Base-by-base conservation (phyloP, 768 basidiomycete species). In the Pluteus cervinus region DNA sequence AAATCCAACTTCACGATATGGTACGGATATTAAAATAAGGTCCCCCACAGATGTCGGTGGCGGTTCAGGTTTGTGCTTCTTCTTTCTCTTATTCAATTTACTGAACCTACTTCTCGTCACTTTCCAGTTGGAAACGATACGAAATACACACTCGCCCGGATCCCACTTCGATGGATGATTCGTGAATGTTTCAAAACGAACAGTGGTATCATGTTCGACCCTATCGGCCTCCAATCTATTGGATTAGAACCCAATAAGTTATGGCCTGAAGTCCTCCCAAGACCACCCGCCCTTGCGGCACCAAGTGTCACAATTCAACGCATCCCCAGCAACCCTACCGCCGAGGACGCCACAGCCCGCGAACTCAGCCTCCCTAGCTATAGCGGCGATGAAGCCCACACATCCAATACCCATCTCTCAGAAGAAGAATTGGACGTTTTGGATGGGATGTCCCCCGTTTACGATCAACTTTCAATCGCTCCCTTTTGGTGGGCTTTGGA, bases 401-500 rank as follows among this genome's bases (percentile, higher is more conserved):
- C 9, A 8, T 32, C 9, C 30, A 32, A 12, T 18, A 7, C 14
- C 30, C 7, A 7, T 16, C 11, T 22, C 20, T 7, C 30, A 32
- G 30, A 32, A 16, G 30, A 32, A 16, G 7, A 32, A 18, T 16
- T 32, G 15, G 38, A 39, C 14, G 8, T 39, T 2, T 4, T 20
- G 12, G 38, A 33, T 17, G 23, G 9, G 15, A 7, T 32, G 30
- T 32, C 30, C 14, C 30, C 22, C 30, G 20, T 24, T 18, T 39
- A 31, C 25, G 84, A 87, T 50, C 72, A 82, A 51, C 62, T 87
- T 17, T 43, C 46, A 26, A 32, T 73, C 2, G 46, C 54, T 20
- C 60, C 46, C 32, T 29, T 18, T 0, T 87, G 86, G 86, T 87
- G 86, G 86, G 37, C 75, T 24, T 58, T 87, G 26, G 86, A 89